These are phyloP conservation scores for Annulohypoxylon nitens DNA, from an alignment of 495 filamentous ascomycete species.

Conservation along the genomic window DNA sequence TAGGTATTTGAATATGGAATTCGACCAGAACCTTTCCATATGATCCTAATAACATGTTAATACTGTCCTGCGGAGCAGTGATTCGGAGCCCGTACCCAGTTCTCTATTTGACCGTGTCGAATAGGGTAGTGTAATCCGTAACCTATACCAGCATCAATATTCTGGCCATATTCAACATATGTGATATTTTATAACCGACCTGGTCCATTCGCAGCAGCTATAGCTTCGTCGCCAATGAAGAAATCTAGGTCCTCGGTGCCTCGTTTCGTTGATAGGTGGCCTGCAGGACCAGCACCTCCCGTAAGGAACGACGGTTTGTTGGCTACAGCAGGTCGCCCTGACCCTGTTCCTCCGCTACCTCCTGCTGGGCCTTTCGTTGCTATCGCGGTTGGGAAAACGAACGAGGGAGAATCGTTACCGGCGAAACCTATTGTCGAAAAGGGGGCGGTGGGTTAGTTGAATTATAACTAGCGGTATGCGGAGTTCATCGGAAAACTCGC, in stretches of 20 bases:
- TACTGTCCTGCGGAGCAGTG: not conserved
- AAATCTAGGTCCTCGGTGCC: slow-evolving; percentile 98
- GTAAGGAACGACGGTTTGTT: slow-evolving; percentile 96
- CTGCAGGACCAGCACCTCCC: slow-evolving; percentile 83
- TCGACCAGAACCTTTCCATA: slow-evolving; percentile 99
- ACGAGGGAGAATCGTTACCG: slow-evolving; percentile 98
- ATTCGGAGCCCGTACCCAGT: slow-evolving; percentile 74
- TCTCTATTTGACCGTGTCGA: slow-evolving; percentile 96
- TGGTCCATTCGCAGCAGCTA: slow-evolving; percentile 84
- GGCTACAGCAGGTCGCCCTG: slow-evolving; percentile 87
- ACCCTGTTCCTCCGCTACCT: slow-evolving; percentile 79
- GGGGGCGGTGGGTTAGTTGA: slow-evolving; percentile 46
- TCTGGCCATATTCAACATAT: slow-evolving; percentile 23
- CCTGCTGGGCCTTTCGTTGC: slow-evolving; percentile 86
- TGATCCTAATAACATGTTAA: slow-evolving; percentile 74
- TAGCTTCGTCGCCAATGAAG: slow-evolving; percentile 97
- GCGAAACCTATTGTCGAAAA: slow-evolving; percentile 79
- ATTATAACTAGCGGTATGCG: slow-evolving; percentile 16
- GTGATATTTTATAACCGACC: slow-evolving; percentile 61
- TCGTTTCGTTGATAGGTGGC: slow-evolving; percentile 89
- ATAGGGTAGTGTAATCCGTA: slow-evolving; percentile 98
- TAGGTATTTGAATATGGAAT: slow-evolving; percentile 99
- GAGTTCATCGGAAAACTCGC: slow-evolving; percentile 40
- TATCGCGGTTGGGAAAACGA: slow-evolving; percentile 98
- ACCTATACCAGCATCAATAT: slow-evolving; percentile 62